Evolutionary conservation across 108 stramenopile genomes (phyloP), one percentile per base, ranked within the genome.

Genomic region (Schizochytrium sp.): DNA sequence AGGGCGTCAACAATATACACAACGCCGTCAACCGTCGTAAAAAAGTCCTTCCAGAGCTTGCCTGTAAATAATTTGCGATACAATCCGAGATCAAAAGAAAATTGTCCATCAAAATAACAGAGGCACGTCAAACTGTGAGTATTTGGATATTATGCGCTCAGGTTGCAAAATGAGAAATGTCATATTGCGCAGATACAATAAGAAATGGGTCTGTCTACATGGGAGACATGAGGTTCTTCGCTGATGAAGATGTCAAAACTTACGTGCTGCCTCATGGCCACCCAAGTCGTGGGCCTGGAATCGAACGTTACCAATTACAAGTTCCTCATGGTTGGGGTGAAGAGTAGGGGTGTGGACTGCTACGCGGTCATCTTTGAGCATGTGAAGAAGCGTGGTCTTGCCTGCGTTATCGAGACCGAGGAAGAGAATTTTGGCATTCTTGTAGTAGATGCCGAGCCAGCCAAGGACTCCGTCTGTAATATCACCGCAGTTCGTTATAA

Each of bases 341-440:
- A n/a, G 42, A 12, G 89, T 46, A 17, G 72, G 55, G 28, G 89
- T 95, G 91, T 97, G 96, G 73, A 53, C 55, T 5, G 50, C 87
- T 47, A 98, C 97, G 61, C 97, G 92, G 89, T 97, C 97, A 73
- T 97, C 96, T 91, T 98, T 98, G 49, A 98, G 95, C 97, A 98
- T 97, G 92, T 97, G 97, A 47, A 98, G 95, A 58, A 98, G 89
- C 41, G 97, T 98, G 59, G 99, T 99, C 91, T 99, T 99, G 19
- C 99, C 99, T 47, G 99, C 99, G 94, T 98, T 98, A 92, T 99
- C 99, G n/a, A 99, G 89, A 13, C 99, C 99, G 90, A 98, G 92
- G 92, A 99, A 99, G 61, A 99, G 93, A 91, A 99, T 98, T 92
- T 99, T 99, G 89, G 99, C 99, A 91, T 98, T 97, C 94, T 99